A percentile compares a stretch with the other conserved stretches of the same genome.
Evolutionary conservation across 495 filamentous ascomycete genomes (phyloP).

Genomic region (Chaetomium tenue): DNA sequence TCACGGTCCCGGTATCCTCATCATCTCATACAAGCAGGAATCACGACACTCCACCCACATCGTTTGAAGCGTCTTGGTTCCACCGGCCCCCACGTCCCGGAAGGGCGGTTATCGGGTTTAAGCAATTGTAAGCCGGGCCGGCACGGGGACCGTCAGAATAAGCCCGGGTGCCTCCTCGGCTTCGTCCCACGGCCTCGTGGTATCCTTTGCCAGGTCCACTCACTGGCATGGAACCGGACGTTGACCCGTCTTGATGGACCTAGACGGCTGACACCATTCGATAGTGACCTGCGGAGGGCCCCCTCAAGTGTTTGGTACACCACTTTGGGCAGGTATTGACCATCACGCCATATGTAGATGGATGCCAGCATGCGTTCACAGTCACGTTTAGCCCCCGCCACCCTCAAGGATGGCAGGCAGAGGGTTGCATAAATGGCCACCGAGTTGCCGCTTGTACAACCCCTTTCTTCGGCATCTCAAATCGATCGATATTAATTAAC

Average conservation of each 20-base stretch:
- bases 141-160: background rate
- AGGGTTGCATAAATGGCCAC: background rate
- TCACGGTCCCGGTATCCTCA: background rate
- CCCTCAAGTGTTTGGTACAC: background rate
- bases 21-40: conserved; percentile 15
- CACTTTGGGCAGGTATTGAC: conserved; percentile 7
- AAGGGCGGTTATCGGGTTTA: conserved; percentile 4
- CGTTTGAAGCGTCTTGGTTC: background rate
- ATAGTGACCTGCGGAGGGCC: background rate
- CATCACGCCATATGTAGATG: conserved; percentile 16
- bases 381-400: background rate
- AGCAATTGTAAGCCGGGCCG: background rate
- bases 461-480: background rate
- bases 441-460: conserved; percentile 2
- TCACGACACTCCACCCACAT: conserved; percentile 7
- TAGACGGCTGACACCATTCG: background rate
- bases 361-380: conserved; percentile 10
- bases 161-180: background rate
- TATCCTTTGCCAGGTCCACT: background rate
- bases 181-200: background rate
- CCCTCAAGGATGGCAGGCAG: background rate
- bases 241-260: background rate
- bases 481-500: too few species aligned
- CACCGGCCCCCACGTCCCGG: conserved; percentile 14
- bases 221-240: background rate